Evolutionary conservation across 352 stramenopile genomes (phyloP), one percentile per base, ranked within the genome.

Genomic region (Elongisporangium undulatum): DNA sequence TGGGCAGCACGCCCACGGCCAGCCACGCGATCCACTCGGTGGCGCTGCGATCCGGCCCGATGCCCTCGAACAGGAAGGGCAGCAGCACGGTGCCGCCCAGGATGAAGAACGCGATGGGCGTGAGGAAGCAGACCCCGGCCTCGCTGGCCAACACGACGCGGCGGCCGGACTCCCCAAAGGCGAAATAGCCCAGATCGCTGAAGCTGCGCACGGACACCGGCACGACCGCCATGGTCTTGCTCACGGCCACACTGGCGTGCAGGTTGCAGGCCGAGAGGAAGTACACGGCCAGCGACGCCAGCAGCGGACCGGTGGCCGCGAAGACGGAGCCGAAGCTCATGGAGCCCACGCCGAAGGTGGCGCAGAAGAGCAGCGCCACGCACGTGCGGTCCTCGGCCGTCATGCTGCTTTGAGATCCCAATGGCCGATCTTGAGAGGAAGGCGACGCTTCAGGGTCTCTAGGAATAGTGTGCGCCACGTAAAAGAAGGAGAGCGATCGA

Each of bases 241-340:
- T 89, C 39, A 87, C 67, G 1, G 76, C 74, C 51, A 89, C 74
- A 55, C 76, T 87, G 16, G 81, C 75, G 60, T 89, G 82, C 22
- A 89, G 76, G 45, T 91, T 91, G 68, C 82, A 88, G 23, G 77
- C 76, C n/a, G 82, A 89, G 53, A 89, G 69, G 66, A 92, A 87
- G 51, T 90, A 90, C 54, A 92, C 69, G 34, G 70, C 71, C 49
- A 89, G 68, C 49, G 77, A 81, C 15, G 77, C 79, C 3, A 87
- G 51, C 19, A 90, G 57, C 16, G 79, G 77, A 0, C 82, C 79
- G 1, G 79, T 70, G 23, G 77, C 71, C 3, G 77, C 79, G 56
- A 90, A 92, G 22, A 89, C 68, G 51, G 77, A 67, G 39, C 79
- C 76, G 55, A 92, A 90, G 63, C 79, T 89, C 71, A 89, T 85